phyloP scores from a whole-genome alignment of 108 stramenopile genomes.

The Phaeodactylum tricornutum region DNA sequence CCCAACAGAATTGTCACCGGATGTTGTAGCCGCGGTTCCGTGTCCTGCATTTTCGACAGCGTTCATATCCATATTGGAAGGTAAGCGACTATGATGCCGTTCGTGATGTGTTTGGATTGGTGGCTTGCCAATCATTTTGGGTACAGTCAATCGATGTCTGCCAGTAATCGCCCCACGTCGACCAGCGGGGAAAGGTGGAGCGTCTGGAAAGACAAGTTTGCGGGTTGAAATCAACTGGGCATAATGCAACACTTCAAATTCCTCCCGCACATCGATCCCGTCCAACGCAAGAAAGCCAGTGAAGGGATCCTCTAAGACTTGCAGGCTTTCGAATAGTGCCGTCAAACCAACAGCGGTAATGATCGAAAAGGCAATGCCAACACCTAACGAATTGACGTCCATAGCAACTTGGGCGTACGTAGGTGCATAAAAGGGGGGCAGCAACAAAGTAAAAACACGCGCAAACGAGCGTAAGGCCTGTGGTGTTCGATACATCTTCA shows the following conservation, averaged over 20 bases:
- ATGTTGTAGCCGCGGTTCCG: too few species aligned
- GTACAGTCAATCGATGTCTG: too few species aligned
- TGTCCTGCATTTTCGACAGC: too few species aligned
- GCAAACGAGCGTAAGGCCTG: conserved; percentile 46
- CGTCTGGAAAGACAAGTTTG: conserved; percentile 27
- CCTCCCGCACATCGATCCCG: conserved; percentile 44
- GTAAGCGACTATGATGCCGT: too few species aligned
- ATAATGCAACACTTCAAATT: conserved; percentile 23
- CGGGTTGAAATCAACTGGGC: conserved; percentile 13
- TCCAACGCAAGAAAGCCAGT: conserved; percentile 40
- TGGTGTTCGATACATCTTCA: conserved; percentile 53
- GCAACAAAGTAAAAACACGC: conserved; percentile 35
- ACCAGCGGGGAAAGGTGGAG: conserved; percentile 13
- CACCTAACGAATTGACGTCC: conserved; percentile 17
- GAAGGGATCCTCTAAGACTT: conserved; percentile 49
- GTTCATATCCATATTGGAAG: too few species aligned
- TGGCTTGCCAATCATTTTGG: too few species aligned
- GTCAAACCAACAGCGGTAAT: conserved; percentile 35
- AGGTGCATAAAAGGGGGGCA: conserved; percentile 51
- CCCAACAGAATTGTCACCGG: too few species aligned
- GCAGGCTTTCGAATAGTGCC: conserved; percentile 40
- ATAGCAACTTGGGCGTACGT: conserved; percentile 36
- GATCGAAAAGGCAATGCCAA: conserved; percentile 36
- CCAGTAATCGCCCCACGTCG: conserved; percentile 2
- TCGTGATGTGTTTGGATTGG: too few species aligned